Conservation (phyloP, 2,329 filamentous ascomycete genomes). For the Aspergillus clavatus region DNA sequence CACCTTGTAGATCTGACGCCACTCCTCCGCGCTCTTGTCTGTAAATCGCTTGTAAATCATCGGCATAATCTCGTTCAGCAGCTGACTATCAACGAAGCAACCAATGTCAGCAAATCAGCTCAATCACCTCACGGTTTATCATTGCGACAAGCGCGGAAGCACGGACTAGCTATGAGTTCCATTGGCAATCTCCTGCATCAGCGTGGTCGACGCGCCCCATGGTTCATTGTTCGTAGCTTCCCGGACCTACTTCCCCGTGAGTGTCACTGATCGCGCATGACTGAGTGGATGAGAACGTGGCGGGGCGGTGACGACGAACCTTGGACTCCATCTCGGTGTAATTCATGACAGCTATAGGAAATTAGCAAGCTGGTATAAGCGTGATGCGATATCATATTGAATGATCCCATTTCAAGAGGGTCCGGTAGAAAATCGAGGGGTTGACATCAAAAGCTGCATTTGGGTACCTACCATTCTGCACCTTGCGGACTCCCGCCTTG, state of each 20-base stretch:
- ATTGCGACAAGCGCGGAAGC: background rate
- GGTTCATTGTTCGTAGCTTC: conserved; percentile 99
- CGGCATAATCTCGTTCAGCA: conserved; percentile 98
- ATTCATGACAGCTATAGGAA: conserved; percentile 82
- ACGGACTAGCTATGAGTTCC: conserved; percentile 96
- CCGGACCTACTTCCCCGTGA: no score
- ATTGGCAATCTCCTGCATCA: conserved; percentile 98
- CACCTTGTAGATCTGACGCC: conserved; percentile 98
- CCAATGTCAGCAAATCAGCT: conserved; percentile 11
- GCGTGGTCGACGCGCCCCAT: conserved; percentile 77
- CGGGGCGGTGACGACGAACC: conserved; percentile 34
- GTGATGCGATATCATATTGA: background rate
- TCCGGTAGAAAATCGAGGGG: background rate
- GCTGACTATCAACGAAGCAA: conserved; percentile 59
- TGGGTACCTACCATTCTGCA: conserved; percentile 81
- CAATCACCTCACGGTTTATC: background rate
- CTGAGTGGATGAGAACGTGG: conserved; percentile 5
- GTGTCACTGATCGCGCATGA: conserved; percentile 3
- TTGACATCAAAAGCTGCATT: background rate
- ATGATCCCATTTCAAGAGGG: background rate
- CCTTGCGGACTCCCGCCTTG: conserved; percentile 90
- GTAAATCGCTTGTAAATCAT: conserved; percentile 99
- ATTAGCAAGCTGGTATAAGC: conserved; percentile 16
- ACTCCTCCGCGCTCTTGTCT: conserved; percentile 96
- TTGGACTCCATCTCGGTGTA: conserved; percentile 88